Evolutionary conservation across 495 filamentous ascomycete species (phyloP).

Genomic region (Lasiosphaeriaceae sp.): DNA sequence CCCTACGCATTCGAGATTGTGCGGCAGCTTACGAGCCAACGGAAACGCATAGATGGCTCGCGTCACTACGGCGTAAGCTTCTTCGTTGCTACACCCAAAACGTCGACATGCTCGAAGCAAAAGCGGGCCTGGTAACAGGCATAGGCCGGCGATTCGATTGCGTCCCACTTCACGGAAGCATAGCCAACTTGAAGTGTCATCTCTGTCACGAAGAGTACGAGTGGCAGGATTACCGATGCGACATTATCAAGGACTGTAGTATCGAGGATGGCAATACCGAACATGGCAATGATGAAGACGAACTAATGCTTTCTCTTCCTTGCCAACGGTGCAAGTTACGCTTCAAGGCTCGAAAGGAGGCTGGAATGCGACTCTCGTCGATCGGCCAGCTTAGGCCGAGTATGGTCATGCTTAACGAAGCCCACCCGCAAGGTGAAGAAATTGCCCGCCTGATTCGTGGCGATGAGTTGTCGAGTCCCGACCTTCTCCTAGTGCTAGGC

Average conservation of each 20-base stretch:
- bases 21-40: not conserved
- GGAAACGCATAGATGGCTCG: not conserved
- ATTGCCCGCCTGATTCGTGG: too few species aligned
- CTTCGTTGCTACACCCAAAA: constrained; percentile 8
- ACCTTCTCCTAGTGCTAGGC: too few species aligned
- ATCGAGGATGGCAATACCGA: too few species aligned
- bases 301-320: constrained; percentile 7
- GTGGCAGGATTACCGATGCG: constrained; percentile 4
- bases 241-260: not conserved
- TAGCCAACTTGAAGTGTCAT: constrained; percentile 4
- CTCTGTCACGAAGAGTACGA: constrained; percentile 8
- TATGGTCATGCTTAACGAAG: too few species aligned
- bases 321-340: not conserved
- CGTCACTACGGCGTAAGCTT: not conserved
- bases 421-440: too few species aligned
- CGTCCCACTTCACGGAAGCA: constrained; percentile 7
- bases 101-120: constrained; percentile 6
- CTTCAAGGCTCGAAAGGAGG: constrained; percentile 3
- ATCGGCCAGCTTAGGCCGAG: constrained; percentile 7
- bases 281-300: not conserved
- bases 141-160: constrained; percentile 2
- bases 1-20: not conserved
- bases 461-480: too few species aligned
- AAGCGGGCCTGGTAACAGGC: constrained; percentile 1
- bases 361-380: constrained; percentile 3